Base-by-base conservation (phyloP, 2,329 filamentous ascomycete species). In the Penicillium frequentans region DNA sequence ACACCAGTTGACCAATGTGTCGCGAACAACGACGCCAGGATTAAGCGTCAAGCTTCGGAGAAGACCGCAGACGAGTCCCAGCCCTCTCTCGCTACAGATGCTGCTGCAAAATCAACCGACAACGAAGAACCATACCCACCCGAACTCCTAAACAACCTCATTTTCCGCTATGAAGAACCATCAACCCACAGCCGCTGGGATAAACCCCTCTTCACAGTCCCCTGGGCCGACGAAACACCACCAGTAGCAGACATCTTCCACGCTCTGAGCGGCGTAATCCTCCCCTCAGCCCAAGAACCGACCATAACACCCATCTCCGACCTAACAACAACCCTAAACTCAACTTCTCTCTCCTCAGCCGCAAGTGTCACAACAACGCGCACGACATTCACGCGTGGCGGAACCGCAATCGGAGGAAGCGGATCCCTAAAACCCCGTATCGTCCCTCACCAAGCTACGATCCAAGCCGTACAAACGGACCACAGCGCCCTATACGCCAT, bases 91-190 rank as follows among this genome's bases (percentile, higher is more conserved):
- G 4, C 33, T 14, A 14, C 35, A 13, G 19, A 46, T 6, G 37
- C 21, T 21, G 8, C 33, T n/a, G n/a, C 24, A n/a, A 46, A 55
- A n/a, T 19, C 54, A 54, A 23, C 44, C 51, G 27, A 64, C 29
- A 49, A 51, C 29, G 73, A 75, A 60, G 71, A 75, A 63, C 67
- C 64, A 3, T 87, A 87, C 64, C 77, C 79, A 0, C 69, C 81
- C 5, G 81, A 83, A 16, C 80, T 86, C 52, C 84, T 87, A 63
- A 79, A 85, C 60, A 87, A 87, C 65, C 80, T 88, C 44, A 80
- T 86, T 63, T 87, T 86, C 72, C 79, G 86, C 57, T 88, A 87
- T 68, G 86, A 88, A 73, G 86, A 87, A 73, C 85, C 85, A n/a
- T 86, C 84, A 66, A 84, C 83, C 37, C 84, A 86, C 79, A 84